A percentile compares a stretch with the other conserved stretches of the same genome.
Evolutionary conservation across 805 yeast species (phyloP).

Genomic region (Starmerella gropengiesseri): DNA sequence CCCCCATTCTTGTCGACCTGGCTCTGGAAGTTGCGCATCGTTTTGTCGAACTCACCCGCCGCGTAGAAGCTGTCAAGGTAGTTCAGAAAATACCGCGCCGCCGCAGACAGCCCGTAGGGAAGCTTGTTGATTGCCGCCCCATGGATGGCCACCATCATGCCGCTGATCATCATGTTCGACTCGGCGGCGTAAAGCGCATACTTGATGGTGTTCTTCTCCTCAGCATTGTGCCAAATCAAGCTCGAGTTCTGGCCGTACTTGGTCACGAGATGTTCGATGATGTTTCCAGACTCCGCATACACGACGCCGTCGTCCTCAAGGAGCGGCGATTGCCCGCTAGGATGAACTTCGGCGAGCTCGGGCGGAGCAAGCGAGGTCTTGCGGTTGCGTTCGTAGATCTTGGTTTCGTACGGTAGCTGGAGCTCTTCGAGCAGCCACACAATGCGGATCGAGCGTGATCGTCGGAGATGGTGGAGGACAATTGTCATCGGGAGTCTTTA

Average conservation of each 20-base stretch:
- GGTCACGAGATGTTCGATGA: slow-evolving; percentile 41
- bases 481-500: slow-evolving; percentile 18
- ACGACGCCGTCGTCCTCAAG: slow-evolving; percentile 37
- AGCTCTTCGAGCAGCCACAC: slow-evolving; percentile 57
- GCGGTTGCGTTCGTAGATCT: slow-evolving; percentile 42
- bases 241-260: slow-evolving; percentile 38
- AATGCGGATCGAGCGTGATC: slow-evolving; percentile 51
- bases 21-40: slow-evolving; percentile 36
- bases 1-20: slow-evolving; percentile 38
- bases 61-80: slow-evolving; percentile 42
- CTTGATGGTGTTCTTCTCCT: slow-evolving; percentile 37
- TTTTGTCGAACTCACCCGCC: slow-evolving; percentile 35
- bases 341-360: slow-evolving; percentile 43
- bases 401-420: slow-evolving; percentile 43
- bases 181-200: slow-evolving; percentile 51
- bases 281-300: slow-evolving; percentile 52
- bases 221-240: slow-evolving; percentile 33
- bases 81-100: slow-evolving; percentile 37
- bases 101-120: slow-evolving; percentile 19
- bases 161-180: slow-evolving; percentile 46
- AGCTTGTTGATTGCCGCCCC: slow-evolving; percentile 26
- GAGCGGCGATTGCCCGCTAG: slow-evolving; percentile 55
- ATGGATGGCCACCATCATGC: slow-evolving; percentile 32
- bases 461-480: slow-evolving; percentile 30
- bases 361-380: slow-evolving; percentile 38